Evolutionary conservation across 768 basidiomycete genomes (phyloP).

Genomic region (Xerocomellus intermedius): DNA sequence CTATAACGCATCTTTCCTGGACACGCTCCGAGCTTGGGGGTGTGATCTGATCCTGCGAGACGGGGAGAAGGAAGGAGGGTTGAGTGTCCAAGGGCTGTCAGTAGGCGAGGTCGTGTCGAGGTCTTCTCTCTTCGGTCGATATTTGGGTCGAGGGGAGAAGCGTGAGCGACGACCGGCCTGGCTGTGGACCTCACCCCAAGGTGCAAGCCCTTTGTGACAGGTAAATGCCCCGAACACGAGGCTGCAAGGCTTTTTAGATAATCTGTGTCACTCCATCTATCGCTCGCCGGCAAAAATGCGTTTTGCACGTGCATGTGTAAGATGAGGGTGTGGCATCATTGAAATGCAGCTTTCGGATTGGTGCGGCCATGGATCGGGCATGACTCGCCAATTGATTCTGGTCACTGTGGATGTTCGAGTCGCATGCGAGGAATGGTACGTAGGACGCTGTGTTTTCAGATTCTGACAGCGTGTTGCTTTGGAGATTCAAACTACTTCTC

Average conservation of each 20-base stretch:
- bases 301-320: constrained; percentile 21
- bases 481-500: too few species aligned
- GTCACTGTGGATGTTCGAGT: not conserved
- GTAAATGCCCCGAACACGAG: constrained; percentile 28
- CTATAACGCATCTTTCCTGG: constrained; percentile 22
- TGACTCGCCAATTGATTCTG: not conserved
- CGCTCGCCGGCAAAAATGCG: constrained; percentile 18
- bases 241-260: constrained; percentile 28
- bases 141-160: not conserved
- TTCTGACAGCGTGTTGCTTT: too few species aligned
- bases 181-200: constrained; percentile 7
- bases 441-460: not conserved
- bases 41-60: constrained; percentile 1
- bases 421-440: not conserved
- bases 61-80: not conserved
- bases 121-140: not conserved
- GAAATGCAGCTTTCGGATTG: not conserved
- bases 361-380: constrained; percentile 14
- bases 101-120: not conserved
- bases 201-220: constrained; percentile 12
- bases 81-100: not conserved
- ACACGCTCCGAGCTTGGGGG: not conserved
- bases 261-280: constrained; percentile 19
- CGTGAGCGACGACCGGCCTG: not conserved
- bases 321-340: constrained; percentile 6